Evolutionary conservation across 495 filamentous ascomycete genomes (phyloP).

Genomic region (Penicillium simplicissimum): DNA sequence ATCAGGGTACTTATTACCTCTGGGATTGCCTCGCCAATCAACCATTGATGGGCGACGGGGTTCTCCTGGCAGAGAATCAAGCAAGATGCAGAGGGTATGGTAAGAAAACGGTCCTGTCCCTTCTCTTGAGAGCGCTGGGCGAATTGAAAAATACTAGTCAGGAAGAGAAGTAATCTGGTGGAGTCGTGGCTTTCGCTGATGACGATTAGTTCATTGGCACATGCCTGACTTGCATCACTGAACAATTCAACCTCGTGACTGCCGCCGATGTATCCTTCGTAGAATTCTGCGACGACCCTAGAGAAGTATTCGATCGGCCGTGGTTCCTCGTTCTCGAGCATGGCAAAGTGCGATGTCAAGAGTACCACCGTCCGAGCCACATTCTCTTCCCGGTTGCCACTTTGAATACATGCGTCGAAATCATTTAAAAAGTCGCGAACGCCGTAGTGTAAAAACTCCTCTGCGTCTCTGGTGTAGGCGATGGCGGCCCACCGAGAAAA

Average conservation of each 20-base stretch:
- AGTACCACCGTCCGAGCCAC: conserved; percentile 27
- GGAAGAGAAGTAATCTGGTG: conserved; percentile 23
- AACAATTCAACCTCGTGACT: conserved; percentile 29
- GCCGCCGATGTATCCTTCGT: conserved; percentile 35
- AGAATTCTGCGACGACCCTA: conserved; percentile 30
- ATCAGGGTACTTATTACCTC: conserved; percentile 22
- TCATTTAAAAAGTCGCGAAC: conserved; percentile 32
- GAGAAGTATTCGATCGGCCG: conserved; percentile 32
- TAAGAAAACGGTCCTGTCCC: conserved; percentile 24
- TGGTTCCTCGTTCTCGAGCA: conserved; percentile 32
- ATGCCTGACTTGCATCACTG: conserved; percentile 29
- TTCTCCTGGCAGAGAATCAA: conserved; percentile 29
- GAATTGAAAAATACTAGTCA: conserved; percentile 29
- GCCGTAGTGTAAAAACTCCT: conserved; percentile 29
- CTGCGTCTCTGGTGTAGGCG: conserved; percentile 27
- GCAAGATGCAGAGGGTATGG: conserved; percentile 23
- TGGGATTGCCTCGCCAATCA: conserved; percentile 27
- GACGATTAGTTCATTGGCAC: conserved; percentile 26
- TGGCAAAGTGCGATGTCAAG: conserved; percentile 30
- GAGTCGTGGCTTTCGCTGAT: conserved; percentile 29
- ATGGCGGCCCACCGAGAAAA: conserved; percentile 26
- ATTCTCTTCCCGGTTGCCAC: conserved; percentile 28
- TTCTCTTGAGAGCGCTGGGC: conserved; percentile 15
- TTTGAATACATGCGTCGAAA: conserved; percentile 30
- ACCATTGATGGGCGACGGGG: conserved; percentile 24